phyloP scores from a whole-genome alignment of 1,284 basidiomycete species.

The Marasmius tenuissimus region DNA sequence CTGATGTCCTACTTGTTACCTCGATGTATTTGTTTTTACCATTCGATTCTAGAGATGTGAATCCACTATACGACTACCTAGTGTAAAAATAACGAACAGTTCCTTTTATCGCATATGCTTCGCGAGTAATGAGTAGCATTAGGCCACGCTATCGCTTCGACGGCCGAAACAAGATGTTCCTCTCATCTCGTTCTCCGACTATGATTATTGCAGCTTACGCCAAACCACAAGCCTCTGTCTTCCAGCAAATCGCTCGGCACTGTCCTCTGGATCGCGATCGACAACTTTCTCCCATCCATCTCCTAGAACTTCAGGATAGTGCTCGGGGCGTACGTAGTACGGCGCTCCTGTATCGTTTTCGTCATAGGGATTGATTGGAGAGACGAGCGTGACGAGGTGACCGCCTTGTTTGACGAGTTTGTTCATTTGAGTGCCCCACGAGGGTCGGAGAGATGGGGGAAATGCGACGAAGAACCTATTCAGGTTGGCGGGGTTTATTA shows the following conservation, averaged over 20 bases:
- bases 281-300: constrained; percentile 55
- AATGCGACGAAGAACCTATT: constrained; percentile 73
- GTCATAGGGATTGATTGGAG: constrained; percentile 38
- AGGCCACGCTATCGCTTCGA: no score
- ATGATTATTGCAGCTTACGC: constrained; percentile 18
- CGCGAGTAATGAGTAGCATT: no score
- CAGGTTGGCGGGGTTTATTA: neutral
- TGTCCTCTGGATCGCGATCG: constrained; percentile 48
- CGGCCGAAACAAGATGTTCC: no score
- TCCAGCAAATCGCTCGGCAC: constrained; percentile 35
- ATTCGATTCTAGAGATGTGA: neutral
- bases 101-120: no score
- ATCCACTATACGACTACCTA: no score
- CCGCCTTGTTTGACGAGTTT: constrained; percentile 58
- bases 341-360: constrained; percentile 52
- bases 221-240: constrained; percentile 54
- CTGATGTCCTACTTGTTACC: neutral
- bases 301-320: constrained; percentile 56
- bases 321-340: constrained; percentile 56
- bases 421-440: constrained; percentile 62
- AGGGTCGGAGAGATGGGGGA: constrained; percentile 47
- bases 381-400: constrained; percentile 61
- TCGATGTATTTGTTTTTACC: neutral
- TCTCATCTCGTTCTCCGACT: no score
- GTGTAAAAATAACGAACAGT: no score